phyloP scores from a whole-genome alignment of 2,329 filamentous ascomycete species.

The Aurifilum marmelostoma region DNA sequence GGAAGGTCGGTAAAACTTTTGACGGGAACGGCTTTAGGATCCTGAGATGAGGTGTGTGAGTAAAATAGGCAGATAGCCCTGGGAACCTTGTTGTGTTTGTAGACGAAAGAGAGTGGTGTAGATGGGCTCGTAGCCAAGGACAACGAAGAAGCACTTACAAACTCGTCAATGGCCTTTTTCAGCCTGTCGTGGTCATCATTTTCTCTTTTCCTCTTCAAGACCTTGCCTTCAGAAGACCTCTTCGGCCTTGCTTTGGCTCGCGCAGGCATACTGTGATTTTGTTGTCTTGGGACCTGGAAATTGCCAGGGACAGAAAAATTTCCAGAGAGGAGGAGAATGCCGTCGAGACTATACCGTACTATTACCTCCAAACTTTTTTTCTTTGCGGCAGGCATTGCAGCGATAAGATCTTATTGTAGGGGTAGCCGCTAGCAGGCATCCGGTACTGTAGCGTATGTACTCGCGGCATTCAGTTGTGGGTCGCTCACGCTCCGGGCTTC shows the following conservation, averaged over 20 bases:
- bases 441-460: neutral
- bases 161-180: slow-evolving; percentile 62
- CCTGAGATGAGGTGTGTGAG: slow-evolving; percentile 44
- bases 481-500: no score
- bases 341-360: neutral
- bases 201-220: slow-evolving; percentile 34
- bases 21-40: slow-evolving; percentile 60
- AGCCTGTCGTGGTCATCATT: slow-evolving; percentile 33
- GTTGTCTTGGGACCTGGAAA: neutral
- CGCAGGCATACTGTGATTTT: slow-evolving; percentile 20
- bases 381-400: slow-evolving; percentile 16
- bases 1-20: slow-evolving; percentile 83
- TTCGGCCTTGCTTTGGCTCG: slow-evolving; percentile 21
- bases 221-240: slow-evolving; percentile 27
- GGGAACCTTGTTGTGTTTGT: no score
- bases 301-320: neutral
- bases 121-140: no score
- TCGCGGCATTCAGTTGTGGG: neutral
- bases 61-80: neutral
- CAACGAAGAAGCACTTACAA: slow-evolving; percentile 46
- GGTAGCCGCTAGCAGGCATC: slow-evolving; percentile 1
- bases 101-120: neutral
- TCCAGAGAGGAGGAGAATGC: neutral
- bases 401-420: slow-evolving; percentile 5
- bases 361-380: slow-evolving; percentile 10